These are phyloP conservation scores for Liquidambar formosana DNA, from an alignment of 164 flowering plant species.

Conservation along the genomic window DNA sequence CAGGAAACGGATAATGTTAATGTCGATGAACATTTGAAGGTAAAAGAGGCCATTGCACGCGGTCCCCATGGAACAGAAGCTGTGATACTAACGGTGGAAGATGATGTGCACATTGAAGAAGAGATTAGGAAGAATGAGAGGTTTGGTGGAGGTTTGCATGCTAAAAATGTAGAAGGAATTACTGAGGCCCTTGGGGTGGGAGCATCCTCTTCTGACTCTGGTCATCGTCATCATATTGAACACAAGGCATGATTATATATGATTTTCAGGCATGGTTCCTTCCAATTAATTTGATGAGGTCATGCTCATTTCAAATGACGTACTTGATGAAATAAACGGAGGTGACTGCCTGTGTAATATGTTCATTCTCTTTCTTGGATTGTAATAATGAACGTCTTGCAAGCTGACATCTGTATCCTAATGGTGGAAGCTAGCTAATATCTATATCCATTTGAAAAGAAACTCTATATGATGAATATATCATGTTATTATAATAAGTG, in stretches of 20 bases:
- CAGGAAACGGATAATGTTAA: constrained; percentile 16
- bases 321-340: too few relatives aligned
- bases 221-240: constrained; percentile 20
- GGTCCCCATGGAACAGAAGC: constrained; percentile 27
- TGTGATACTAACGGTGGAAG: constrained; percentile 32
- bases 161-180: constrained; percentile 11
- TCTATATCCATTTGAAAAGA: too few relatives aligned
- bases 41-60: constrained; percentile 12
- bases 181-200: background rate
- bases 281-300: background rate
- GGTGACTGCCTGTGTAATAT: too few relatives aligned
- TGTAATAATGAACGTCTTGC: too few relatives aligned
- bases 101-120: constrained; percentile 40
- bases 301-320: too few relatives aligned
- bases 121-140: constrained; percentile 26
- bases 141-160: constrained; percentile 19
- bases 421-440: too few relatives aligned
- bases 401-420: too few relatives aligned
- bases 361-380: too few relatives aligned
- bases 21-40: constrained; percentile 21
- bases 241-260: constrained; percentile 17
- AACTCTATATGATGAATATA: too few relatives aligned
- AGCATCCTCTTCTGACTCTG: constrained; percentile 19
- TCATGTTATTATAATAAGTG: too few relatives aligned
- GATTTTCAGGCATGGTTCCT: background rate